Evolutionary conservation across 1,284 basidiomycete species (phyloP).

Genomic region (Ceratobasidium sp.): DNA sequence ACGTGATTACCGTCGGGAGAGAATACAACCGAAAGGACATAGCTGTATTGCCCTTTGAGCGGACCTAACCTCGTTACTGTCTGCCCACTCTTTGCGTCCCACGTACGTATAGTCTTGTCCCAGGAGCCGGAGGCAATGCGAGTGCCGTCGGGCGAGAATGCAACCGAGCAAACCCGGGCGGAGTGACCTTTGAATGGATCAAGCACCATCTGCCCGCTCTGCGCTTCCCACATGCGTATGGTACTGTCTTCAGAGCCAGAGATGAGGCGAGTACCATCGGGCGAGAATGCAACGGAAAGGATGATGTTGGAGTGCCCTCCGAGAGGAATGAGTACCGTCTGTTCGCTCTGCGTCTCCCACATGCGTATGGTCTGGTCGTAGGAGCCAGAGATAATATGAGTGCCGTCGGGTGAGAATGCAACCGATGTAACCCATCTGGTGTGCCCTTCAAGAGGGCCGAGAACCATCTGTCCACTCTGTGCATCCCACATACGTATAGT

Average conservation of each 20-base stretch:
- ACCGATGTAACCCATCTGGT: not conserved
- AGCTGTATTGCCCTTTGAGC: not conserved
- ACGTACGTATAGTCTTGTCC: slow-evolving; percentile 13
- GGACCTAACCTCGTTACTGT: not conserved
- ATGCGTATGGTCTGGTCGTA: not conserved
- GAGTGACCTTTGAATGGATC: slow-evolving; percentile 16
- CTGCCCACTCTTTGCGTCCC: slow-evolving; percentile 23
- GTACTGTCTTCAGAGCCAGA: slow-evolving; percentile 25
- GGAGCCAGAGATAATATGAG: not conserved
- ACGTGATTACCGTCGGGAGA: no score
- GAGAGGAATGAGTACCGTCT: not conserved
- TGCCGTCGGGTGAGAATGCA: slow-evolving; percentile 3
- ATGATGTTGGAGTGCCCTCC: not conserved
- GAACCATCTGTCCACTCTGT: not conserved
- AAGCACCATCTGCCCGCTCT: not conserved
- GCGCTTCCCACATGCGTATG: slow-evolving; percentile 29
- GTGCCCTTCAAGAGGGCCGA: not conserved
- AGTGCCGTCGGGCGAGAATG: slow-evolving; percentile 13
- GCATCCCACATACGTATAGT: slow-evolving; percentile 16
- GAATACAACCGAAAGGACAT: no score
- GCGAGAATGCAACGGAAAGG: slow-evolving; percentile 28
- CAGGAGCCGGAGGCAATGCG: slow-evolving; percentile 15
- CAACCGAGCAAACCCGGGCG: not conserved
- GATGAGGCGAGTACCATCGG: slow-evolving; percentile 12
- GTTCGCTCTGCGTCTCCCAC: not conserved